Conservation (phyloP, 2,329 filamentous ascomycete species). For the Daldinia sp. region DNA sequence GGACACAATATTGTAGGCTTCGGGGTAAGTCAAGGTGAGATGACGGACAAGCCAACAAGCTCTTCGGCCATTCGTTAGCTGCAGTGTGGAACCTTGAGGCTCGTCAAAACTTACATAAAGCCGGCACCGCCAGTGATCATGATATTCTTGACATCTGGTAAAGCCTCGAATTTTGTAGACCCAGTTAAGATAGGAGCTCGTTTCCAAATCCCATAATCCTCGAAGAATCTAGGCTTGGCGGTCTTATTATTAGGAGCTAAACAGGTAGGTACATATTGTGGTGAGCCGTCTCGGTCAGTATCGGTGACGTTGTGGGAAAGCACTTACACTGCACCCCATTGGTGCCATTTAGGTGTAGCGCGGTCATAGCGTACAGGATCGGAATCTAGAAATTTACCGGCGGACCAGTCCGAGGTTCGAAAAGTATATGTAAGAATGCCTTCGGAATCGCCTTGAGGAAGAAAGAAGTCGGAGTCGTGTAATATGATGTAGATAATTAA, state of each 20-base stretch:
- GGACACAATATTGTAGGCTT: slow-evolving; percentile 79
- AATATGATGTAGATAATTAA: slow-evolving; percentile 21
- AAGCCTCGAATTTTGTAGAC: slow-evolving; percentile 73
- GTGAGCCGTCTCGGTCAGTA: slow-evolving; percentile 21
- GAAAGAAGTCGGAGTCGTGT: not conserved
- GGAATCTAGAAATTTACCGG: slow-evolving; percentile 15
- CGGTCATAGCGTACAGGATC: slow-evolving; percentile 37
- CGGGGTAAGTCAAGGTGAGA: slow-evolving; percentile 75
- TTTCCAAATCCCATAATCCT: slow-evolving; percentile 73
- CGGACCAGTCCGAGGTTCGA: slow-evolving; percentile 1
- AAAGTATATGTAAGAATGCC: not conserved
- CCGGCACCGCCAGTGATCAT: slow-evolving; percentile 85
- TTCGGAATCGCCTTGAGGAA: not conserved
- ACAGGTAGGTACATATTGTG: slow-evolving; percentile 1
- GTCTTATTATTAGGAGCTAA: slow-evolving; percentile 34
- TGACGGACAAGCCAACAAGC: slow-evolving; percentile 86
- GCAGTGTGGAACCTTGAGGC: slow-evolving; percentile 7
- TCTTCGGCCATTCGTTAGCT: slow-evolving; percentile 54
- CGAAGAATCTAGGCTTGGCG: slow-evolving; percentile 55
- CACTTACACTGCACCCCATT: slow-evolving; percentile 42
- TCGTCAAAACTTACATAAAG: slow-evolving; percentile 72
- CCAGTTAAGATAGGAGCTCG: slow-evolving; percentile 75
- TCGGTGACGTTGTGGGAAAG: slow-evolving; percentile 1
- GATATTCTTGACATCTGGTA: slow-evolving; percentile 77
- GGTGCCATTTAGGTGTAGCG: slow-evolving; percentile 39